These are phyloP conservation scores for Stentor roeselii DNA, from an alignment of 73 alveolate species.

Conservation along the genomic window DNA sequence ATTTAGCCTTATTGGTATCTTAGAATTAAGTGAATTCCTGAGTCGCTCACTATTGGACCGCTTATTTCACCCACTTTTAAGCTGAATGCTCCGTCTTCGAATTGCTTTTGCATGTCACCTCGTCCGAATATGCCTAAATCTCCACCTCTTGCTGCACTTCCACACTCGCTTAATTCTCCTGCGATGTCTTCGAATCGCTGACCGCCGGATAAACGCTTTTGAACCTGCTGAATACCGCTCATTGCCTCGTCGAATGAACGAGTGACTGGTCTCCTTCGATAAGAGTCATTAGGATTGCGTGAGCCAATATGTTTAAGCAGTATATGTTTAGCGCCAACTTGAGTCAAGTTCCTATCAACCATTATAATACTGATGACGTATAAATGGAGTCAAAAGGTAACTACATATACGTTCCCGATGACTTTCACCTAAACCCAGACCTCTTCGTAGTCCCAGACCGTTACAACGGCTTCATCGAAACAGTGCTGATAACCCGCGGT, in stretches of 20 bases:
- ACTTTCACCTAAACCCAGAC: not conserved
- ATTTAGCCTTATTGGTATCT: conserved; percentile 72
- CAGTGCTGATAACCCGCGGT: not conserved
- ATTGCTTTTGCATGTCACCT: conserved; percentile 88
- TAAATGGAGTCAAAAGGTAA: not conserved
- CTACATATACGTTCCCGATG: not conserved
- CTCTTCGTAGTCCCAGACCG: not conserved
- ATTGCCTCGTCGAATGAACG: conserved; percentile 86
- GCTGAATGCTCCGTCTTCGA: conserved; percentile 94
- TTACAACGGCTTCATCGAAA: not conserved
- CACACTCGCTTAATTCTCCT: conserved; percentile 79
- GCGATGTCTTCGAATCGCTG: conserved; percentile 77
- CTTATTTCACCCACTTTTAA: conserved; percentile 84
- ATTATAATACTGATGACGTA: not conserved
- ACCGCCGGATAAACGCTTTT: conserved; percentile 48
- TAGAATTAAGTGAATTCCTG: conserved; percentile 88
- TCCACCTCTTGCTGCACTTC: conserved; percentile 91
- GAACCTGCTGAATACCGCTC: conserved; percentile 57
- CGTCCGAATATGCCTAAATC: conserved; percentile 88
- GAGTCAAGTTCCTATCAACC: not conserved
- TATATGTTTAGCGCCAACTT: conserved; percentile 78
- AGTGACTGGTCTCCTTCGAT: conserved; percentile 77
- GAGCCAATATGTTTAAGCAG: conserved; percentile 84
- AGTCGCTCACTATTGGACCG: conserved; percentile 87
- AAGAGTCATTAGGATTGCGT: conserved; percentile 82